A percentile compares a stretch with the other conserved stretches of the same genome.
phyloP scores from a whole-genome alignment of 257 asterid species.

The Solanum boliviense region DNA sequence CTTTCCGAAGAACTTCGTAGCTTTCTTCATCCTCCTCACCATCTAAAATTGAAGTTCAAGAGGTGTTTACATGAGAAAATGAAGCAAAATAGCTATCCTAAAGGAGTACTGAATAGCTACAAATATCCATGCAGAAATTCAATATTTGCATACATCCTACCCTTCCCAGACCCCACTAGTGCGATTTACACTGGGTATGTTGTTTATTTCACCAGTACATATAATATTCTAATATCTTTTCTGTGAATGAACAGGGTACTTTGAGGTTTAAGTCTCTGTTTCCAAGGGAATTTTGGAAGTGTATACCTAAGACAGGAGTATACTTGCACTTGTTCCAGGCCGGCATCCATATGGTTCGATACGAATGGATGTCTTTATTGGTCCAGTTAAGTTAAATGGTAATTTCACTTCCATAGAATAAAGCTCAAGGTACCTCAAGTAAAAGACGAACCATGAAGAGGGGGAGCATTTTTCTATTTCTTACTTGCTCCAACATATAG shows the following conservation, averaged over 20 bases:
- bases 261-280: not conserved
- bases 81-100: not conserved
- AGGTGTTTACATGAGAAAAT: constrained; percentile 4
- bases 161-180: not conserved
- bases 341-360: not conserved
- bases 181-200: not conserved
- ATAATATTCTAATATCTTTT: not conserved
- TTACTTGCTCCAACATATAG: not conserved
- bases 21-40: constrained; percentile 30
- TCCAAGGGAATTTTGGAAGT: not conserved
- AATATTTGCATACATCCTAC: not conserved
- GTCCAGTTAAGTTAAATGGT: not conserved
- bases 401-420: not conserved
- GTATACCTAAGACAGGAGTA: not conserved
- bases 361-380: not conserved
- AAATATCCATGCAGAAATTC: not conserved
- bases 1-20: constrained; percentile 49
- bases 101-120: not conserved
- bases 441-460: not conserved
- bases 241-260: not conserved
- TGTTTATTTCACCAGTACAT: not conserved
- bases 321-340: not conserved
- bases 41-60: constrained; percentile 16
- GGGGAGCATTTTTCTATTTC: not conserved
- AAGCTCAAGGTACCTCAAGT: not conserved